Evolutionary conservation across 768 basidiomycete genomes (phyloP), one percentile per base, ranked within the genome.

Genomic region (Dioszegia hungarica): DNA sequence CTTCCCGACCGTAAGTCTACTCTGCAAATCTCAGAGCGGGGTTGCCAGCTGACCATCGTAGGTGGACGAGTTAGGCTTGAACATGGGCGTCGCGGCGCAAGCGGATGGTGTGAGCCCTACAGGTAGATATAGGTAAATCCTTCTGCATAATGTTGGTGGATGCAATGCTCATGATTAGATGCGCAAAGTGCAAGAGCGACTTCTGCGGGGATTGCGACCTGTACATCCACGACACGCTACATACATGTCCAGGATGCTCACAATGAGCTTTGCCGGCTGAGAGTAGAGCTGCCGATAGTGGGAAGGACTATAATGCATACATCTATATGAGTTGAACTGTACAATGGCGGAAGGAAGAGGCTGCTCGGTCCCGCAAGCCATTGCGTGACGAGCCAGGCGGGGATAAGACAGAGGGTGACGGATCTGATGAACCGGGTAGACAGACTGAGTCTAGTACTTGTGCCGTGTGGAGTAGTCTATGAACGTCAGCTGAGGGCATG

Each of bases 171-270:
- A 24, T 12, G 8, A 17, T 4, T 54, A 73, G 73, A 55, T 76
- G 95, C 76, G 85, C 86, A 2, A 87, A 88, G 22, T 98, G 95
- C 78, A 67, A 75, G 2, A 79, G 87, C 47, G 87, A 95, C 72
- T 99, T 97, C 70, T 98, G 95, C 73, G 82, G 85, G 24, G 93
- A 98, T 46, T 99, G 95, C 72, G 95, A 99, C 77, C 83, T 94
- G 19, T 95, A 97, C 70, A 85, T 97, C 4, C 95, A 98, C 66
- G 90, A 94, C 60, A 90, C 91, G 20, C 80, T 97, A 19, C 94
- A 97, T 71, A 90, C 89, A 58, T 99, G 94, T 79, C 92, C 94
- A 0, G 79, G 80, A 2, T 81, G 80, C 56, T 54, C 66, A 6
- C 66, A 73, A 37, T 61, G 36, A 47, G 12, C 36, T n/a, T n/a